Evolutionary conservation across 495 filamentous ascomycete genomes (phyloP).

Genomic region (Aspergillus incahuasiensis): DNA sequence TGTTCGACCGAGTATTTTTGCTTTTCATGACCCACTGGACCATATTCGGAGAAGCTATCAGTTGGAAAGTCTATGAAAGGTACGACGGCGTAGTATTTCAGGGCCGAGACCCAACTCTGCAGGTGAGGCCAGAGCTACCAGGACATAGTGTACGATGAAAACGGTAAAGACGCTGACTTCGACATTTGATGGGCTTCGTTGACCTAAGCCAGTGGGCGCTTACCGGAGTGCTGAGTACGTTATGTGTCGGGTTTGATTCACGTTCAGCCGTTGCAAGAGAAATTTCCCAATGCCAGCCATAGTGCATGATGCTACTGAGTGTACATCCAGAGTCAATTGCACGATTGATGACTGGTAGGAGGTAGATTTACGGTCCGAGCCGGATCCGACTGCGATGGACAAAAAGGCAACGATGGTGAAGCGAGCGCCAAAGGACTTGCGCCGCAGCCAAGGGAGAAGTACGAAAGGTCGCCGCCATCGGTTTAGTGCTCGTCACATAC

Average conservation of each 20-base stretch:
- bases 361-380: slow-evolving; percentile 8
- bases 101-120: not conserved
- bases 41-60: not conserved
- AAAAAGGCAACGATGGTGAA: not conserved
- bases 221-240: not conserved
- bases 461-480: not conserved
- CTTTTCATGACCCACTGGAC: not conserved
- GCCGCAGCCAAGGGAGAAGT: no score
- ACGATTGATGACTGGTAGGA: not conserved
- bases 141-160: not conserved
- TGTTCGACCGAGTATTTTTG: slow-evolving; percentile 15
- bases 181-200: not conserved
- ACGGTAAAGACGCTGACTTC: not conserved
- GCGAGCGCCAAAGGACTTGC: no score
- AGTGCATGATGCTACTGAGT: not conserved
- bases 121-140: not conserved
- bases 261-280: not conserved
- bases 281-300: not conserved
- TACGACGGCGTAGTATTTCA: not conserved
- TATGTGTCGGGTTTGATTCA: not conserved
- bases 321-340: not conserved
- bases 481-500: slow-evolving; percentile 6
- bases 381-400: not conserved
- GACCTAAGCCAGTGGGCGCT: not conserved
- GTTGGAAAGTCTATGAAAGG: not conserved